Base-by-base conservation (phyloP, 192 early-diverging fungal species). In the Physocladia obscura region DNA sequence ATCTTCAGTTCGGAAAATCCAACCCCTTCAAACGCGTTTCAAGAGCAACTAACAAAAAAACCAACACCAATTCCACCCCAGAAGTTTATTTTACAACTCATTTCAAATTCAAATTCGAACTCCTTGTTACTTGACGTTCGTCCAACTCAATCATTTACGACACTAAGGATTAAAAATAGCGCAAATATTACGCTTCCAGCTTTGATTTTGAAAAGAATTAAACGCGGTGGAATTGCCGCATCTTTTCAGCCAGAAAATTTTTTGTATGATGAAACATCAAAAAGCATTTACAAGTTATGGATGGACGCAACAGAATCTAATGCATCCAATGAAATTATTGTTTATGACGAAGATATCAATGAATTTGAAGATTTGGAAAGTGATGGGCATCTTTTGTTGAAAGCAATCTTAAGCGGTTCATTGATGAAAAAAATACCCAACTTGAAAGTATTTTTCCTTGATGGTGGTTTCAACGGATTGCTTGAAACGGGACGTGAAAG, bases 141-240 rank as follows among this genome's bases (percentile, higher is more conserved):
- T 21, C 40, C 58, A 15, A 26, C 69, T 4, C 54, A 69, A 37
- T 70, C 73, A 34, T 79, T 70, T 51, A n/a, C 24, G 1, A 17
- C 22, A 24, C 38, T 62, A 27, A 40, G 54, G 27, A 75, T 80
- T 32, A 26, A 47, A 21, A 58, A 61, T 4, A 75, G 76, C 11
- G 74, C 73, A 5, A 76, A 76, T 62, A 62, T 81, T 22, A 70
- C 61, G 30, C 44, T 81, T 0, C 80, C 80, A 13, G 26, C 67
- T 55, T 30, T 81, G 40, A 78, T 81, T 57, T 51, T 78, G 31
- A 81, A 81, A 51, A 62, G 80, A n/a, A 71, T 78, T 62, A 51
- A 73, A 21, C 35, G 65, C 0, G 78, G 78, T 1, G 47, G 35
- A 13, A 71, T 51, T 2, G 11, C 36, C 13, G 75, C 76, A 3